Percentiles rank a stretch among this genome's conserved stretches.
These are phyloP conservation scores for Aspergillus coremiiformis DNA, from an alignment of 495 filamentous ascomycete genomes.

Conservation along the genomic window DNA sequence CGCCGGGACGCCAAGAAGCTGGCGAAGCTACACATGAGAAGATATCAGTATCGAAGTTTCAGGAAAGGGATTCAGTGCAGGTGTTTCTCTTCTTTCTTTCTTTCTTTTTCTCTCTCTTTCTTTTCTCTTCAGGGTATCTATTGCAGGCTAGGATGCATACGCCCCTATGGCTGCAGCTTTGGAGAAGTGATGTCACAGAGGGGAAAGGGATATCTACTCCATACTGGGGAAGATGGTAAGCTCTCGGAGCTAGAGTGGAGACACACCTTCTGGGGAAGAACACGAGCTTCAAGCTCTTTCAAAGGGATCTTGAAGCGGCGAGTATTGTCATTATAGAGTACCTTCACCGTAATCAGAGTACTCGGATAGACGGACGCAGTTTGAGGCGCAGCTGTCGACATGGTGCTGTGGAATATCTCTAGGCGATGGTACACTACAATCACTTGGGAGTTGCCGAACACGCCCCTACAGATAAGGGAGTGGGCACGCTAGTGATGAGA, in stretches of 20 bases:
- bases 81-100: background rate
- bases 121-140: too few species aligned
- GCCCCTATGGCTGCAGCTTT: background rate
- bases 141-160: background rate
- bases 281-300: slow-evolving; percentile 67
- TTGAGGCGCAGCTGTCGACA: slow-evolving; percentile 27
- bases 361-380: slow-evolving; percentile 48
- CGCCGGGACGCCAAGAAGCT: slow-evolving; percentile 60
- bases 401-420: slow-evolving; percentile 13
- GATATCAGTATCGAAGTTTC: slow-evolving; percentile 2
- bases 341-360: slow-evolving; percentile 78
- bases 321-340: slow-evolving; percentile 63
- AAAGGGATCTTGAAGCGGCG: slow-evolving; percentile 87
- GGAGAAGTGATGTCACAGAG: background rate
- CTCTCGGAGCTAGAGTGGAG: slow-evolving; percentile 31
- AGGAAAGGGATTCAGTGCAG: background rate
- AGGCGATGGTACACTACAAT: background rate
- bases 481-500: background rate
- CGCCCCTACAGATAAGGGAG: background rate
- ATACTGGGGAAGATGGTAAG: slow-evolving; percentile 1
- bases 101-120: too few species aligned
- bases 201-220: slow-evolving; percentile 7
- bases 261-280: slow-evolving; percentile 82
- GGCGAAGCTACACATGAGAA: slow-evolving; percentile 56
- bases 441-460: background rate